Evolutionary conservation across 306 rosid genomes (phyloP).

Genomic region (Vicia villosa): DNA sequence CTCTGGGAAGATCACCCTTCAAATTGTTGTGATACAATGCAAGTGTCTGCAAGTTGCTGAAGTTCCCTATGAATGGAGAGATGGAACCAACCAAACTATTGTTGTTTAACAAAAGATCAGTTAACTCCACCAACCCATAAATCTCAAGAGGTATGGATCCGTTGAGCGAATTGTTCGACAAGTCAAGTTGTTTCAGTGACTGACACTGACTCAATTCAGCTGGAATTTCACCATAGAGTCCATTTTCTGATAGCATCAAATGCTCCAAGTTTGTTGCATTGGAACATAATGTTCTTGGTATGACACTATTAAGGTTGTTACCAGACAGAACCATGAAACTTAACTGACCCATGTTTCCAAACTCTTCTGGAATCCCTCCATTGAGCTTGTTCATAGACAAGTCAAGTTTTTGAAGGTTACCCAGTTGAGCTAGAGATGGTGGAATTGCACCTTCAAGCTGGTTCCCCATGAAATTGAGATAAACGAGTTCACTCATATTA

Average conservation of each 20-base stretch:
- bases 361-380: constrained; percentile 71
- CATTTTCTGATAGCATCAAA: constrained; percentile 56
- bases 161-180: constrained; percentile 76
- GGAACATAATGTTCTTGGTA: constrained; percentile 72
- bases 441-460: constrained; percentile 74
- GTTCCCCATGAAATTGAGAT: constrained; percentile 75
- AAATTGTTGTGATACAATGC: constrained; percentile 78
- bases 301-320: constrained; percentile 64
- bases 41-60: constrained; percentile 59
- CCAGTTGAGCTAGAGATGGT: constrained; percentile 54
- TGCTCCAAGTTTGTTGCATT: constrained; percentile 76
- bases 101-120: constrained; percentile 84
- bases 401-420: constrained; percentile 73
- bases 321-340: constrained; percentile 68
- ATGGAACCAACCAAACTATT: constrained; percentile 80
- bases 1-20: constrained; percentile 68
- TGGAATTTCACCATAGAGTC: constrained; percentile 72
- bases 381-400: constrained; percentile 71
- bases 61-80: constrained; percentile 73
- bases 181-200: constrained; percentile 74
- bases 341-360: constrained; percentile 67
- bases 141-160: constrained; percentile 79
- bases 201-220: constrained; percentile 62
- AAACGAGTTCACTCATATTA: constrained; percentile 57
- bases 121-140: constrained; percentile 53